Evolutionary conservation across 331 rosid genomes (phyloP).

Genomic region (Ulmus americana): DNA sequence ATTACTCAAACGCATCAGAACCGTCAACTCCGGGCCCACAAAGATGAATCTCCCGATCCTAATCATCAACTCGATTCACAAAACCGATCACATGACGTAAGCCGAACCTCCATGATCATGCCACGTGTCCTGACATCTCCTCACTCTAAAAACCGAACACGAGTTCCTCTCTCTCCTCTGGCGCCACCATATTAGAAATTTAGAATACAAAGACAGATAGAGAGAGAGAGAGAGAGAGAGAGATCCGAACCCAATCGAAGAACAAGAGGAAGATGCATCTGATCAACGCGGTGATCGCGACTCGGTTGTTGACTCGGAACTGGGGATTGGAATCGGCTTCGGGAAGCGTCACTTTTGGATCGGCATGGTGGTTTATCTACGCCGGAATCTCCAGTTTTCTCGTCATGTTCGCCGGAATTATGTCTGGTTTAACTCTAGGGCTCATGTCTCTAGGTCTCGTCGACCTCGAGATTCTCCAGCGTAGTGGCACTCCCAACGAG

Average conservation of each 20-base stretch:
- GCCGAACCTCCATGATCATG: neutral
- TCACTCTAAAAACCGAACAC: too few relatives aligned
- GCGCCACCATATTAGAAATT: too few relatives aligned
- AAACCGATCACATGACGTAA: neutral
- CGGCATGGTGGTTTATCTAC: conserved; percentile 62
- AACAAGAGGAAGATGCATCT: conserved; percentile 31
- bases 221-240: too few relatives aligned
- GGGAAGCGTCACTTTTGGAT: conserved; percentile 47
- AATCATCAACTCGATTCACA: neutral
- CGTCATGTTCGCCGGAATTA: conserved; percentile 82
- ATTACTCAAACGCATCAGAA: neutral
- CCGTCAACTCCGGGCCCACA: neutral
- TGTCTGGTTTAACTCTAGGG: conserved; percentile 94
- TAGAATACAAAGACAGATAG: too few relatives aligned
- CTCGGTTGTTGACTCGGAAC: conserved; percentile 48
- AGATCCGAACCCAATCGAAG: neutral
- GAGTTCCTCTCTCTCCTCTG: too few relatives aligned
- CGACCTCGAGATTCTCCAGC: conserved; percentile 90
- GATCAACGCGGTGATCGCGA: conserved; percentile 40
- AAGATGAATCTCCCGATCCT: neutral
- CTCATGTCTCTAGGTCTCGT: conserved; percentile 96
- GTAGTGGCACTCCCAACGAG: conserved; percentile 75
- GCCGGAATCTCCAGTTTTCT: conserved; percentile 63
- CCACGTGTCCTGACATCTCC: neutral
- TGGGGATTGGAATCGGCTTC: conserved; percentile 22